Base-by-base conservation (phyloP, 2,329 filamentous ascomycete genomes). In the Colletotrichum salicis region DNA sequence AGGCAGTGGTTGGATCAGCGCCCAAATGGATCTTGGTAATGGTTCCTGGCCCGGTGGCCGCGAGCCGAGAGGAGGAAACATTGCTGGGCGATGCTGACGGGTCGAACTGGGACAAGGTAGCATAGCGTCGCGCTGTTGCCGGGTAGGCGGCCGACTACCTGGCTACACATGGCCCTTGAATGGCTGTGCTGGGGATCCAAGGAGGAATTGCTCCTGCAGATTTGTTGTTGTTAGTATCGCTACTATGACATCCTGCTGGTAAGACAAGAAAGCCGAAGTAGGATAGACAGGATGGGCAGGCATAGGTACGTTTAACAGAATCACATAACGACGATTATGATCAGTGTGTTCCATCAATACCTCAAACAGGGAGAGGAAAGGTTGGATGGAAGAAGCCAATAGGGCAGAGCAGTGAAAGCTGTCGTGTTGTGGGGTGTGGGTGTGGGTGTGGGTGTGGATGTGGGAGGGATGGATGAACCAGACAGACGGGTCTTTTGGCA, bases 401-500 rank as follows among this genome's bases (percentile, higher is more conserved):
- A 5, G 60, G 19, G 27, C 27, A 51, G 31, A 33, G 15, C 29
- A 37, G 10, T 48, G 41, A n/a, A 48, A 48, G 58, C 45, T 27
- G 59, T 60, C 58, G 54, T 51, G 52, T 63, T 68, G 54, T 61
- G 66, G 66, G 58, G 64, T 37, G 64, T 19, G 45, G n/a, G 19
- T 41, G 6, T 24, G 45, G n/a, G 19, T 15, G 6, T n/a, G n/a
- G 3, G 24, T 27, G 24, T 61, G 67, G 51, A 41, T 5, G 65
- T 48, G 41, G 52, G 35, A 57, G 63, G 69, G 68, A 60, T 65
- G 59, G 51, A 57, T 64, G 69, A 71, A 60, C 69, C 59, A 33
- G 27, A 27, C 63, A 33, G 69, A 27, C 54, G 64, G 54, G 12
- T 48, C 55, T 37, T 27, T n/a, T 27, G 41, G 41, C 41, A 48